A percentile compares a stretch with the other conserved stretches of the same genome.
phyloP scores from a whole-genome alignment of 441 rosid genomes.

The Jatropha podagrica region DNA sequence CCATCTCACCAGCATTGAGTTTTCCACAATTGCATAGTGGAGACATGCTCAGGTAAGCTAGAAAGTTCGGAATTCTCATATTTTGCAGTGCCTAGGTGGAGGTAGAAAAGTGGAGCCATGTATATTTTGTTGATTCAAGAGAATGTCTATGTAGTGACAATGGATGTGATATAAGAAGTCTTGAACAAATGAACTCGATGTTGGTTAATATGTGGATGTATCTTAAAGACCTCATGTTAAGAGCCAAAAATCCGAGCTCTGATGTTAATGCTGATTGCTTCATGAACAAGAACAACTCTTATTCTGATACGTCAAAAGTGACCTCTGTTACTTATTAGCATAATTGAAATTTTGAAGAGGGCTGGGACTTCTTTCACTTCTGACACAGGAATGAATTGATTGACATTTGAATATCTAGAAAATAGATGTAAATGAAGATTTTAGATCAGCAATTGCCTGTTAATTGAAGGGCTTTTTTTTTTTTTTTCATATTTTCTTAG shows the following conservation, averaged over 20 bases:
- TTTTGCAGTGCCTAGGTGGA: constrained; percentile 5
- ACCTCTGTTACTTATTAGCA: background rate
- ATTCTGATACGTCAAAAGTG: background rate
- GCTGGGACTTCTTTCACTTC: background rate
- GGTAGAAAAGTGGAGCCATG: constrained; percentile 10
- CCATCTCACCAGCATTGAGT: constrained; percentile 53
- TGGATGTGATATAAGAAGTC: constrained; percentile 1
- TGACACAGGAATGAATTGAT: background rate
- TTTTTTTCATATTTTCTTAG: background rate
- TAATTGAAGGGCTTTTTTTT: background rate
- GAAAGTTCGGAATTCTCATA: constrained; percentile 14
- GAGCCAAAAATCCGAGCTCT: background rate
- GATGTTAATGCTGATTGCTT: background rate
- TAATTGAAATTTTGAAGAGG: background rate
- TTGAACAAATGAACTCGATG: background rate
- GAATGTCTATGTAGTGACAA: background rate
- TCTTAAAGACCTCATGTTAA: background rate
- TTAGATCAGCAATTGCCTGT: background rate
- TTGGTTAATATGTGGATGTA: background rate
- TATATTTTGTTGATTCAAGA: background rate
- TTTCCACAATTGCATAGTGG: constrained; percentile 38
- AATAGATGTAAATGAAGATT: background rate
- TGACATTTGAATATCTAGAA: background rate
- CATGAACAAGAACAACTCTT: background rate
- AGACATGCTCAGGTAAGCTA: constrained; percentile 60